Evolutionary conservation across 2,329 filamentous ascomycete species (phyloP), one percentile per base, ranked within the genome.

Genomic region (Colletotrichum siamense): DNA sequence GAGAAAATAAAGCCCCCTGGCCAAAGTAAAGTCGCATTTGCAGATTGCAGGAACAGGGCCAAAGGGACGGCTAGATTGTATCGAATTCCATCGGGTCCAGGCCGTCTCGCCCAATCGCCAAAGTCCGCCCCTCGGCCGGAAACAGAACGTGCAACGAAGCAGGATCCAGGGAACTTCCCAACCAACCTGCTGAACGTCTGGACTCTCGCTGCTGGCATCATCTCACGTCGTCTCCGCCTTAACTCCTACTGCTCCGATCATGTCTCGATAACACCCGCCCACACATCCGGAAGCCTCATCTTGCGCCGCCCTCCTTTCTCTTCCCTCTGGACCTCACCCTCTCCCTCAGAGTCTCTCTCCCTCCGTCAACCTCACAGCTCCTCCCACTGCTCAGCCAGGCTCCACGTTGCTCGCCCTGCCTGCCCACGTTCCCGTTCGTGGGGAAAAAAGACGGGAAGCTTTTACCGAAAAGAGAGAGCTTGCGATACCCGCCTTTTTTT

Each of bases 401-500:
- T 59, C 44, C 44, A 52, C 44, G 44, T 52, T 52, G 44, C 44
- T 52, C 44, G 44, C 44, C 6, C 44, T 52, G 44, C 44, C 44
- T 52, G 44, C 44, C 44, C 44, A 52, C 44, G 44, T 52, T 52
- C 3, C n/a, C 44, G 44, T 52, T 52, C 61, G 34, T 59, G 36
- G 28, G 62, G 49, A 12, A n/a, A 18, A 15, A 15, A n/a, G 67
- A 62, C 34, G 28, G 57, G 57, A 30, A 22, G 44, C 68, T 44
- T 34, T 34, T 67, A 12, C 16, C 70, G 63, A 36, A 18, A 61
- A 49, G 9, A 52, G n/a, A 57, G 16, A 64, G 59, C 59, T 62
- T 52, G 32, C 30, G 62, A 59, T 76, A 74, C 74, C 74, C 74
- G 74, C 74, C 74, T 74, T 76, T 76, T 32, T 34, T 61, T 30